Percentiles rank a stretch among this genome's conserved stretches.
These are phyloP conservation scores for Prunus campanulata DNA, from an alignment of 306 rosid genomes.

Conservation along the genomic window DNA sequence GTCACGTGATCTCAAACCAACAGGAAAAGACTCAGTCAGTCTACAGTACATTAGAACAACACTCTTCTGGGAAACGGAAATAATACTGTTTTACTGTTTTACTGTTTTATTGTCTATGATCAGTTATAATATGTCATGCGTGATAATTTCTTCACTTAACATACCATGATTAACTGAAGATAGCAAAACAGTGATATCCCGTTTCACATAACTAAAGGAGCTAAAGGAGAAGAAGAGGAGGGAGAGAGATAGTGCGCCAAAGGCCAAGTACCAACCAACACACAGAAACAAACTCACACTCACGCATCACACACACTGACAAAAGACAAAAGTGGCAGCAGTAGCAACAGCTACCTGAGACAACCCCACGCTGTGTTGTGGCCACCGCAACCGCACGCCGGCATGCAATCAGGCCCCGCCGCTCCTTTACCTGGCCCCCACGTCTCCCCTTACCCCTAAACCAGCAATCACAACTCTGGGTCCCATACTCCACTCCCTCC, in stretches of 20 bases:
- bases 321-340: constrained; percentile 1
- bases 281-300: background rate
- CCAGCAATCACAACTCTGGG: background rate
- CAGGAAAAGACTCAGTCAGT: too few species aligned
- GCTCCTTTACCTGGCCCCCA: background rate
- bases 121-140: accelerated
- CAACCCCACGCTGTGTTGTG: background rate
- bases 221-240: too few species aligned
- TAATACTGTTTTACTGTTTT: too few species aligned
- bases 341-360: background rate
- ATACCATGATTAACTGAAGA: too few species aligned
- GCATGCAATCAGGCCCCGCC: constrained; percentile 18
- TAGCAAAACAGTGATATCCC: accelerated
- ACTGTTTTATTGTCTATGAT: too few species aligned
- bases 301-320: constrained; percentile 1
- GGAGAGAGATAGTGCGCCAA: background rate
- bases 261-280: background rate
- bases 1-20: background rate
- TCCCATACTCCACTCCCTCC: background rate
- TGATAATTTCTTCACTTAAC: too few species aligned
- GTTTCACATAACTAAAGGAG: too few species aligned
- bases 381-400: constrained; percentile 19
- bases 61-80: accelerated
- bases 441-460: background rate
- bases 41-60: too few species aligned